A percentile compares a stretch with the other conserved stretches of the same genome.
Evolutionary conservation across 192 early-diverging fungal genomes (phyloP).

Genomic region (Gryganskiella cystojenkinii): DNA sequence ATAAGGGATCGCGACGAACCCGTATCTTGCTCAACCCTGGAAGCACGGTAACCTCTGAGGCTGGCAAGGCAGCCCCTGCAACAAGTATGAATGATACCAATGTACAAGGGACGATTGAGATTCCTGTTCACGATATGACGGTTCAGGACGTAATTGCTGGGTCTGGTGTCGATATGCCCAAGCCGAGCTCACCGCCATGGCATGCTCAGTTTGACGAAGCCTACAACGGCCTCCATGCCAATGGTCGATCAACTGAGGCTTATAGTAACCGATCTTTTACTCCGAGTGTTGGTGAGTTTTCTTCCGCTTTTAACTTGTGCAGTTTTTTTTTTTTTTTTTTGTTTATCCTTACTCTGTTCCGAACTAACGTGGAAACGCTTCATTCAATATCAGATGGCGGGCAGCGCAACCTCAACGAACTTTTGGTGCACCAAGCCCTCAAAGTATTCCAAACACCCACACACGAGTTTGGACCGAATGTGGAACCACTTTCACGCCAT

Average conservation of each 20-base stretch:
- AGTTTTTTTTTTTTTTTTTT: no score
- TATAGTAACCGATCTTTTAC: slow-evolving; percentile 19
- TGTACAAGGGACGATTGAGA: slow-evolving; percentile 52
- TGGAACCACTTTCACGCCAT: slow-evolving; percentile 29
- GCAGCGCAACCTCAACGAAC: slow-evolving; percentile 19
- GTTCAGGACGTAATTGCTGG: slow-evolving; percentile 40
- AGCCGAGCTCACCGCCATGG: slow-evolving; percentile 32
- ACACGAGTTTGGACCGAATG: slow-evolving; percentile 41
- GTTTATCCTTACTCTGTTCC: no score
- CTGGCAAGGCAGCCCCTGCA: slow-evolving; percentile 57
- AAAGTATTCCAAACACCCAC: slow-evolving; percentile 49
- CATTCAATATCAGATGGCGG: slow-evolving; percentile 29
- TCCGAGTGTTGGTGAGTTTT: slow-evolving; percentile 21
- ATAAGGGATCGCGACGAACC: slow-evolving; percentile 51
- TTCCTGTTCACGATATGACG: slow-evolving; percentile 32
- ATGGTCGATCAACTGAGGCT: slow-evolving; percentile 8
- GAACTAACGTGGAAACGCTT: no score
- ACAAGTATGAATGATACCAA: slow-evolving; percentile 59
- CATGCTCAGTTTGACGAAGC: slow-evolving; percentile 33
- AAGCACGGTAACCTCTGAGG: slow-evolving; percentile 39
- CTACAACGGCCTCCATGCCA: slow-evolving; percentile 3
- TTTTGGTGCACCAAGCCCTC: slow-evolving; percentile 36
- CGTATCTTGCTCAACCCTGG: slow-evolving; percentile 48
- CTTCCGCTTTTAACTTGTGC: background rate
- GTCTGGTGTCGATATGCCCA: slow-evolving; percentile 45